Percentiles rank a stretch among this genome's conserved stretches.
Evolutionary conservation across 2,329 filamentous ascomycete species (phyloP).

Genomic region (Nannizziopsis barbatae): DNA sequence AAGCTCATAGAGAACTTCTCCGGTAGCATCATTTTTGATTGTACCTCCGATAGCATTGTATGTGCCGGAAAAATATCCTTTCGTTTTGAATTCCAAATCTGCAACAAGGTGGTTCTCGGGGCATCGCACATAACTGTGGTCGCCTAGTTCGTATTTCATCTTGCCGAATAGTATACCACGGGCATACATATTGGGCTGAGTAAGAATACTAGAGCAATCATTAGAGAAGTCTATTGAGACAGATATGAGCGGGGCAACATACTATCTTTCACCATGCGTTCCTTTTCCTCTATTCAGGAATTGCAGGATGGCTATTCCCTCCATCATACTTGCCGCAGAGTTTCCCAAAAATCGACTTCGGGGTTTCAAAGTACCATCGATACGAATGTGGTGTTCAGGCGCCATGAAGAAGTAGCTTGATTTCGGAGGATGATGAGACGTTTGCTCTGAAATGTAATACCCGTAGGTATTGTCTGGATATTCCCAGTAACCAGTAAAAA

Average conservation of each 20-base stretch:
- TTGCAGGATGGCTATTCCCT: conserved; percentile 78
- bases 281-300: conserved; percentile 66
- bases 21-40: conserved; percentile 79
- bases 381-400: conserved; percentile 82
- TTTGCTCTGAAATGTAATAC: conserved; percentile 96
- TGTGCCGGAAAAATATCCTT: conserved; percentile 90
- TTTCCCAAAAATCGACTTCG: conserved; percentile 93
- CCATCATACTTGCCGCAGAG: conserved; percentile 96
- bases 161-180: conserved; percentile 94
- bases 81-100: conserved; percentile 96
- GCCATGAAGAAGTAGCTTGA: conserved; percentile 99
- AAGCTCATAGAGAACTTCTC: conserved; percentile 79
- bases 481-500: conserved; percentile 93
- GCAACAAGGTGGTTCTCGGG: conserved; percentile 76
- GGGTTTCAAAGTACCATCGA: conserved; percentile 90
- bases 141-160: conserved; percentile 98
- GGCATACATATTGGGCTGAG: conserved; percentile 98
- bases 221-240: conserved; percentile 13
- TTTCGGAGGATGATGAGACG: conserved; percentile 94
- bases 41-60: conserved; percentile 92
- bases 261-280: conserved; percentile 74
- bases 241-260: conserved; percentile 29
- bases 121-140: conserved; percentile 86
- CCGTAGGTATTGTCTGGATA: conserved; percentile 71
- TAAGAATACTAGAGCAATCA: conserved; percentile 62